Evolutionary conservation across 306 rosid species (phyloP).

Genomic region (Mimosa pudica): DNA sequence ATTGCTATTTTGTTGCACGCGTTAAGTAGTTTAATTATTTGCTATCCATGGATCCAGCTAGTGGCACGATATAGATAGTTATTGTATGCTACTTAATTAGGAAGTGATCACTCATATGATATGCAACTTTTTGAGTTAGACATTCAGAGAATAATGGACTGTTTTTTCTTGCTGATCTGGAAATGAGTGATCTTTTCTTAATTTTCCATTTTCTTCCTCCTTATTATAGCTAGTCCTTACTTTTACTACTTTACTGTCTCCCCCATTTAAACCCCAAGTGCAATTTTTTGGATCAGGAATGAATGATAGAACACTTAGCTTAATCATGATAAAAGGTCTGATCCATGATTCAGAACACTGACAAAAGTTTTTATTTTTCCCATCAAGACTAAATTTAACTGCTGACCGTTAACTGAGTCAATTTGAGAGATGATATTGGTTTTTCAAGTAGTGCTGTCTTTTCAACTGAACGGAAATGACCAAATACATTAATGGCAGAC

Average conservation of each 20-base stretch:
- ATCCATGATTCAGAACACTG: constrained; percentile 45
- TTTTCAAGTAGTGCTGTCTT: constrained; percentile 53
- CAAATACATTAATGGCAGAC: constrained; percentile 45
- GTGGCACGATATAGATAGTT: neutral
- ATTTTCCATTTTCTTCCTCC: constrained; percentile 12
- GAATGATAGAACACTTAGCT: constrained; percentile 31
- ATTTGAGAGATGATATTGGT: constrained; percentile 37
- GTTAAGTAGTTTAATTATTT: constrained; percentile 27
- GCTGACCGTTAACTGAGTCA: constrained; percentile 43
- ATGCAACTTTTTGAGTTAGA: constrained; percentile 22
- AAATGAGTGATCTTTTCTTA: constrained; percentile 38
- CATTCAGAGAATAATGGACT: constrained; percentile 23
- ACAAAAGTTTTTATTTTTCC: constrained; percentile 37
- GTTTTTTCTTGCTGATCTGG: constrained; percentile 14
- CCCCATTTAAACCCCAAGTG: neutral
- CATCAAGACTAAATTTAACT: constrained; percentile 21
- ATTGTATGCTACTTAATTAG: neutral
- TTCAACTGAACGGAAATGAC: constrained; percentile 41
- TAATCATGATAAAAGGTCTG: constrained; percentile 31
- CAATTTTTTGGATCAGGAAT: constrained; percentile 31
- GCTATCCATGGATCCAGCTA: neutral
- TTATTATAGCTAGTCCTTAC: constrained; percentile 26
- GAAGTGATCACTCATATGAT: constrained; percentile 35
- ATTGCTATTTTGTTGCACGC: constrained; percentile 3
- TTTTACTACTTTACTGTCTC: constrained; percentile 52